Evolutionary conservation across 768 basidiomycete genomes (phyloP), one percentile per base, ranked within the genome.

Genomic region (Rhodotorula diobovata): DNA sequence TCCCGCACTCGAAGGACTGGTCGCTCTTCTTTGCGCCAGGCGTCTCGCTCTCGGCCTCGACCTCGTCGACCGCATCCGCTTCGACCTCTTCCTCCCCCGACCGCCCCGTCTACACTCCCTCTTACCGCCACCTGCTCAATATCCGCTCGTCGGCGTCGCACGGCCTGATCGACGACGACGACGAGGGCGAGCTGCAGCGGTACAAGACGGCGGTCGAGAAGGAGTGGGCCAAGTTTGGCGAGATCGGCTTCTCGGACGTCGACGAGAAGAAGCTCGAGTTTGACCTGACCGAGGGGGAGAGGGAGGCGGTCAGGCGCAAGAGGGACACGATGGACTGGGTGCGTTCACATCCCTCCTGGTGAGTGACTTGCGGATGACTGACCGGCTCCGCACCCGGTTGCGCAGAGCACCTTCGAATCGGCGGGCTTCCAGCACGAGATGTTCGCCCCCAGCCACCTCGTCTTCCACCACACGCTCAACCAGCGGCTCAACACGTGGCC

Each of bases 281-380:
- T 80, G 94, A 98, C 79, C 80, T 97, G 72, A 94, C 88, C 0
- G 96, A 98, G 81, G 85, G 87, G 66, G 93, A 93, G 35, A 84
- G 91, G 71, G 84, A 83, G 79, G 87, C 86, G 64, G 75, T 88
- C 8, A 16, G n/a, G n/a, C 35, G 25, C 51, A 72, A 69, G 37
- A 55, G 65, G 21, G 60, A 76, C 41, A 71, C 76, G 39, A 61
- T 77, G 11, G 78, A 78, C 43, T 78, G 78, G 78, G 72, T 73
- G 30, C 58, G 68, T 10, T 23, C 48, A 2, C 18, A 16, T 46
- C 7, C 2, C 32, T n/a, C n/a, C n/a, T n/a, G n/a, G n/a, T n/a
- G n/a, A n/a, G n/a, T n/a, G n/a, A n/a, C n/a, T n/a, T n/a, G n/a
- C n/a, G n/a, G n/a, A n/a, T n/a, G n/a, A n/a, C n/a, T n/a, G n/a